phyloP scores from a whole-genome alignment of 768 basidiomycete genomes.

The Scleroderma citrinum region DNA sequence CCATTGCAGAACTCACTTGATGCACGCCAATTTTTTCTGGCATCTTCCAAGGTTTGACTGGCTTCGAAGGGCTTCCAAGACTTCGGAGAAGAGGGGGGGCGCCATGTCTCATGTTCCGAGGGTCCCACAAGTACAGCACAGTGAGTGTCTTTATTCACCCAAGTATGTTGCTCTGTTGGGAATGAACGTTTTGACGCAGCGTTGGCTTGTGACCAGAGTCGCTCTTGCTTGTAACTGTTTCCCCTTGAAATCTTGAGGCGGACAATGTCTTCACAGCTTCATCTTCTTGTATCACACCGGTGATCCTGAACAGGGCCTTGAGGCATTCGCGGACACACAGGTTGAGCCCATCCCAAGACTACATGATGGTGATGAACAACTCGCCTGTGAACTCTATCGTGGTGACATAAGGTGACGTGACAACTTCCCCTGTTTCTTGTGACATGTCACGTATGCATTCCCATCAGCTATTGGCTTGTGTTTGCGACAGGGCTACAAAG shows the following conservation, averaged over 20 bases:
- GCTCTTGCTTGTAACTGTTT: background rate
- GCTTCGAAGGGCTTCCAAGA: background rate
- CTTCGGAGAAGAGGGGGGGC: background rate
- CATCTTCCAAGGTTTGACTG: background rate
- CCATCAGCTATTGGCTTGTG: background rate
- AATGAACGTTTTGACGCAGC: background rate
- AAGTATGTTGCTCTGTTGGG: constrained; percentile 1
- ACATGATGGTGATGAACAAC: constrained; percentile 9
- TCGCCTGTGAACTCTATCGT: constrained; percentile 3
- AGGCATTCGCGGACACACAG: constrained; percentile 6
- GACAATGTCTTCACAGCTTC: background rate
- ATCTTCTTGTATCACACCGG: constrained; percentile 5
- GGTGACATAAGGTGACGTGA: constrained; percentile 1
- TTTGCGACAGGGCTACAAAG: background rate
- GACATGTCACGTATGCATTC: background rate
- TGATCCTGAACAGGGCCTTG: constrained; percentile 3
- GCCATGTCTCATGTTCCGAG: background rate
- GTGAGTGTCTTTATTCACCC: constrained; percentile 12
- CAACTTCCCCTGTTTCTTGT: constrained; percentile 4
- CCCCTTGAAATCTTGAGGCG: background rate
- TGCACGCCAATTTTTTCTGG: background rate
- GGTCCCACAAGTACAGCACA: background rate
- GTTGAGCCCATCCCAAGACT: constrained; percentile 3
- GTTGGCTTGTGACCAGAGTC: background rate
- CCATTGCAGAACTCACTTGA: background rate